Evolutionary conservation across 2,329 filamentous ascomycete genomes (phyloP), one percentile per base, ranked within the genome.

Genomic region (Beauveria brongniartii): DNA sequence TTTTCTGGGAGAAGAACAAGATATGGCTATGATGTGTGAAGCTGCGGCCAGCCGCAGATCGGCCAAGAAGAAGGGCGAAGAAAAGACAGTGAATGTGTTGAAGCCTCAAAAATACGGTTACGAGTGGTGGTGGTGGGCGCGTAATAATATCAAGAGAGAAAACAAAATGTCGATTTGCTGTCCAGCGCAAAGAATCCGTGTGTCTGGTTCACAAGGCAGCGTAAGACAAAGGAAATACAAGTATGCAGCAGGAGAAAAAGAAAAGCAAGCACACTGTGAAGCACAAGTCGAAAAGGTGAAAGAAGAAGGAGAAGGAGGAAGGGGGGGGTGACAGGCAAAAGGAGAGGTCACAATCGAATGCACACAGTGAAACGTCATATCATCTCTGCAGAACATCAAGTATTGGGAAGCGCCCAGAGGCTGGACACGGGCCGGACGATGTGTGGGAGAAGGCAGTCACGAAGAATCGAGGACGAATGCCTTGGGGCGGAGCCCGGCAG

Each of bases 221-320:
- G 40, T 30, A 55, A 10, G 41, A 51, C 52, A 55, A 55, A 61
- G 57, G 51, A 58, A 34, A 47, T 8, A 52, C 41, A 14, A 53
- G 20, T 30, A 28, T 44, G 46, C 46, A 55, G 50, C 41, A 30
- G 47, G 44, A 43, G 8, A 28, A 28, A 30, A 48, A 37, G 28
- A 40, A 48, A 43, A 46, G 41, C 22, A 60, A 50, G 20, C 22
- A 34, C 12, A 34, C 30, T 14, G 41, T 37, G 44, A 34, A 57
- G 44, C 43, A 60, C 47, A 53, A 59, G 44, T 52, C 34, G 30
- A 34, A 34, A 28, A 46, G 47, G 40, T 54, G 62, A 43, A 50
- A 56, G 53, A 57, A 63, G n/a, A 57, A 63, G 22, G 41, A 58
- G 20, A 40, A 20, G 40, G 22, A 59, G 22, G n/a, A 61, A 47